phyloP scores from a whole-genome alignment of 805 yeast species.

The Candida caryicola region DNA sequence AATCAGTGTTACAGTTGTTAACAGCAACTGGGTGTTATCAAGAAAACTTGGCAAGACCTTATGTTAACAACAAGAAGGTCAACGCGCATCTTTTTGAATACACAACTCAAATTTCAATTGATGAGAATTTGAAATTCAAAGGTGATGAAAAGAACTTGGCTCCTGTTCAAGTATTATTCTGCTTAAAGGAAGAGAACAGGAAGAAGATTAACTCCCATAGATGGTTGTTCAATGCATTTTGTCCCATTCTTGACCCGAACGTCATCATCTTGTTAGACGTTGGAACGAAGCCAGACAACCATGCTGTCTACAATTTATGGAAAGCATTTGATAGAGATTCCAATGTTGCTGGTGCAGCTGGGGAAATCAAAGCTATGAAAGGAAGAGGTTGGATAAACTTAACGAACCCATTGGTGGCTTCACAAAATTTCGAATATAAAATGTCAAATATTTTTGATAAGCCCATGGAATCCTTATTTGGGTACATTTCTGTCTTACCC shows the following conservation, averaged over 20 bases:
- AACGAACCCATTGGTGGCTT: conserved; percentile 88
- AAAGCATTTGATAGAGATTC: conserved; percentile 95
- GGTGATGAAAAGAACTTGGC: conserved; percentile 88
- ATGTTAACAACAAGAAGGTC: conserved; percentile 87
- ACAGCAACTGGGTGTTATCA: conserved; percentile 97
- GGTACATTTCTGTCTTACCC: conserved; percentile 89
- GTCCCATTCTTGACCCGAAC: conserved; percentile 89
- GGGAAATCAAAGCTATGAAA: conserved; percentile 93
- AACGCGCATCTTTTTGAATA: conserved; percentile 93
- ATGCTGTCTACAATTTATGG: conserved; percentile 92
- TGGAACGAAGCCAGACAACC: conserved; percentile 92
- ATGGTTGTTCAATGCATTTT: conserved; percentile 94
- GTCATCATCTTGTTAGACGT: conserved; percentile 89
- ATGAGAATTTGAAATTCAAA: conserved; percentile 82
- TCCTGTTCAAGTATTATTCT: conserved; percentile 91
- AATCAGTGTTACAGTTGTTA: conserved; percentile 79
- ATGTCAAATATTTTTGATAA: conserved; percentile 96
- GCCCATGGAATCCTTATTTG: conserved; percentile 89
- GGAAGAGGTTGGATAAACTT: conserved; percentile 83
- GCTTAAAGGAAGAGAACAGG: conserved; percentile 87
- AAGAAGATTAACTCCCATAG: conserved; percentile 96
- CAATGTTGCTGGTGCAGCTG: conserved; percentile 98
- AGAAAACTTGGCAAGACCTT: conserved; percentile 94
- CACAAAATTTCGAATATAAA: conserved; percentile 94
- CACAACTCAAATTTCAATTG: conserved; percentile 91